These are phyloP conservation scores for Nigrospora oryzae DNA, from an alignment of 2,329 filamentous ascomycete genomes.

Conservation along the genomic window DNA sequence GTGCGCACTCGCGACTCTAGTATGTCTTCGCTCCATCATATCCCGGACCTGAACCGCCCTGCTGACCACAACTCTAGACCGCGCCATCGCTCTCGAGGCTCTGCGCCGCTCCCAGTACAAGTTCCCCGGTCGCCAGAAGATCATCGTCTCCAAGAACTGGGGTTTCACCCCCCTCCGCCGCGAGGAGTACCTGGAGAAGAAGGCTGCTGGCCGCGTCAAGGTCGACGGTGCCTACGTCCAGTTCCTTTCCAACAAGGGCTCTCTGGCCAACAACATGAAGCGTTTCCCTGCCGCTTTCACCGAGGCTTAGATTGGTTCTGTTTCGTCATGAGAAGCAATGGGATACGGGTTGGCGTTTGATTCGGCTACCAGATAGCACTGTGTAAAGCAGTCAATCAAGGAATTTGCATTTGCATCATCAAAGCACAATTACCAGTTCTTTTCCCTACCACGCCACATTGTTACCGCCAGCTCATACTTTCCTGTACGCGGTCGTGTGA, in stretches of 20 bases:
- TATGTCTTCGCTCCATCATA: constrained; percentile 34
- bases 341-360: constrained; percentile 8
- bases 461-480: too few relatives aligned
- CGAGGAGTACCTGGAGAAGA: constrained; percentile 95
- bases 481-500: too few relatives aligned
- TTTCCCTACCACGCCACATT: background rate
- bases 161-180: constrained; percentile 97
- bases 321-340: constrained; percentile 7
- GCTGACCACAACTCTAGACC: constrained; percentile 47
- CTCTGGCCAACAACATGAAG: constrained; percentile 77
- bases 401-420: constrained; percentile 8
- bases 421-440: background rate
- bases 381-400: constrained; percentile 7
- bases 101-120: constrained; percentile 99
- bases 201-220: constrained; percentile 87
- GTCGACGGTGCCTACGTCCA: constrained; percentile 99
- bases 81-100: constrained; percentile 90
- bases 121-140: constrained; percentile 99
- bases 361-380: constrained; percentile 8
- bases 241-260: constrained; percentile 94
- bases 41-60: background rate
- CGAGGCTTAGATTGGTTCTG: constrained; percentile 31
- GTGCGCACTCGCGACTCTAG: constrained; percentile 92
- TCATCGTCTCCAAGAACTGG: constrained; percentile 99
- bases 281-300: constrained; percentile 91